Conservation (phyloP, 129 eudicot genomes). For the Scalesia atractyloides region DNA sequence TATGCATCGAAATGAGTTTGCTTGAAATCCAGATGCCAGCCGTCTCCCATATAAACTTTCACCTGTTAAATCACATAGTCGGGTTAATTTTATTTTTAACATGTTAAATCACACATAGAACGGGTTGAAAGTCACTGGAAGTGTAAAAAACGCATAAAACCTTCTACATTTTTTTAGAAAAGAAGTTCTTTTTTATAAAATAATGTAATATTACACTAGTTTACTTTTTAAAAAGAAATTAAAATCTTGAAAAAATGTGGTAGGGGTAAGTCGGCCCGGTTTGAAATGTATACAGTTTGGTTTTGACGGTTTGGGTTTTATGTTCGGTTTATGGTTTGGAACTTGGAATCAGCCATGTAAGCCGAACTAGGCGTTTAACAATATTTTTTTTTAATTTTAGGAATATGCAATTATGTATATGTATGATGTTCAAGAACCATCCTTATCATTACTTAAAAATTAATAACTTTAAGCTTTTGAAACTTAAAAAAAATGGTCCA, state of each 20-base stretch:
- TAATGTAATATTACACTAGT: neutral
- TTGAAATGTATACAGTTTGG: too few relatives aligned
- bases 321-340: too few relatives aligned
- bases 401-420: too few relatives aligned
- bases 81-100: neutral
- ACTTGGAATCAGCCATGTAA: too few relatives aligned
- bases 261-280: neutral
- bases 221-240: neutral
- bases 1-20: conserved; percentile 80
- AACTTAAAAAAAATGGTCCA: too few relatives aligned
- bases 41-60: conserved; percentile 88
- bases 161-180: neutral
- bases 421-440: too few relatives aligned
- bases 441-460: too few relatives aligned
- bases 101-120: neutral
- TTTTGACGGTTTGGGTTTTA: too few relatives aligned
- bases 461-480: too few relatives aligned
- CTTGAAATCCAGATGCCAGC: conserved; percentile 89
- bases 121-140: neutral
- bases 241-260: neutral
- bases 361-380: too few relatives aligned
- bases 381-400: too few relatives aligned
- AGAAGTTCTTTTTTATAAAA: neutral
- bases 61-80: conserved; percentile 46
- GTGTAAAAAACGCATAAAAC: neutral